Conservation (phyloP, 768 basidiomycete species). For the Hirschioporus abietinus region DNA sequence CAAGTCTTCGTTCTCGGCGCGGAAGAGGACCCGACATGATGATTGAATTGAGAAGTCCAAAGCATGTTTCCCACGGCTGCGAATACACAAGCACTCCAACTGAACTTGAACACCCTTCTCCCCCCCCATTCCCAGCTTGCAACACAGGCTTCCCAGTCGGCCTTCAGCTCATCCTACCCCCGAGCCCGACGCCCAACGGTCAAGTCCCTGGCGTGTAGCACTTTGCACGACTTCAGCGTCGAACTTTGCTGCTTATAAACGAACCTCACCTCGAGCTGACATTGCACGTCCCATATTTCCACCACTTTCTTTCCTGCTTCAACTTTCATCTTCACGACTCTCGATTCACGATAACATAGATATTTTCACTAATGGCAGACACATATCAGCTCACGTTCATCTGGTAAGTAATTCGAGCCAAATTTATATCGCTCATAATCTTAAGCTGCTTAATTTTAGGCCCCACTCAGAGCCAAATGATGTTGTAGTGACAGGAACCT, state of each 20-base stretch:
- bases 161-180: neutral
- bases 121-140: neutral
- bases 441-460: slow-evolving; percentile 32
- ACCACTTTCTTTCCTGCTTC: neutral
- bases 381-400: neutral
- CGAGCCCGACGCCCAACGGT: neutral
- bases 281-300: neutral
- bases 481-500: slow-evolving; percentile 72
- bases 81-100: neutral
- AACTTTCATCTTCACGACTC: neutral
- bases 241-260: neutral
- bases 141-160: neutral
- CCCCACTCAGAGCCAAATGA: slow-evolving; percentile 47
- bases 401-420: neutral
- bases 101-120: neutral
- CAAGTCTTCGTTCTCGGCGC: neutral
- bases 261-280: neutral
- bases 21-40: slow-evolving; percentile 1
- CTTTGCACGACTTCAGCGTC: neutral
- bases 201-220: neutral
- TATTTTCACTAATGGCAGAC: slow-evolving; percentile 1
- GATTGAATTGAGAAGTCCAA: neutral
- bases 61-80: neutral
- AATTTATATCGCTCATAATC: neutral
- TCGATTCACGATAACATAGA: neutral